phyloP scores from a whole-genome alignment of 2,329 filamentous ascomycete genomes.

The Cyphellophora attinorum region DNA sequence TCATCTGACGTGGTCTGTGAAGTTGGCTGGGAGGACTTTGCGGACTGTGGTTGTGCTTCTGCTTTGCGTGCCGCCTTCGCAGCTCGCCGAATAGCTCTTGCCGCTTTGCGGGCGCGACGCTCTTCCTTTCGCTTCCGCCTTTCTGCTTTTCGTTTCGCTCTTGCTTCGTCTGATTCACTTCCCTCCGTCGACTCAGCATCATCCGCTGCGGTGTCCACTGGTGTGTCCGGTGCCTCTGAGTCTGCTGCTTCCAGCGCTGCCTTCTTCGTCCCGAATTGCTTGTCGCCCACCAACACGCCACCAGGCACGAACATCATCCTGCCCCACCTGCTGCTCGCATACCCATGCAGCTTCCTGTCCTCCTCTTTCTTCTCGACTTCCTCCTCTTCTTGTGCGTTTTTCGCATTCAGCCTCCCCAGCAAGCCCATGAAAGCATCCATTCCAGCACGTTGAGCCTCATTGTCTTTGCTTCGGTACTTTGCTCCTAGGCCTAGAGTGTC shows the following conservation, averaged over 20 bases:
- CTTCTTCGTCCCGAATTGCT: constrained; percentile 25
- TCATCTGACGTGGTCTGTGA: not conserved
- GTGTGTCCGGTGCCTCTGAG: constrained; percentile 45
- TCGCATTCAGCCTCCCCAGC: constrained; percentile 81
- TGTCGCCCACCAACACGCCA: constrained; percentile 59
- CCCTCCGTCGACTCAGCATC: constrained; percentile 9
- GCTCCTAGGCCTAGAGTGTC: constrained; percentile 86
- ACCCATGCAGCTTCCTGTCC: constrained; percentile 62
- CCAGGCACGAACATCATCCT: constrained; percentile 78
- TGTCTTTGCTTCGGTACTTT: constrained; percentile 51
- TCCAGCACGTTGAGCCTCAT: constrained; percentile 66
- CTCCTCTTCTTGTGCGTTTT: constrained; percentile 62
- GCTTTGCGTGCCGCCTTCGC: constrained; percentile 18
- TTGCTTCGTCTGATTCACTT: constrained; percentile 9
- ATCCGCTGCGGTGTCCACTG: constrained; percentile 21
- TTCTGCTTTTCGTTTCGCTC: constrained; percentile 18
- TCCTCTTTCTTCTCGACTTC: constrained; percentile 59
- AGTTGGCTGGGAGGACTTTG: constrained; percentile 6
- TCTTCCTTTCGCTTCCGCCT: constrained; percentile 22
- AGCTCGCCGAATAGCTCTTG: constrained; percentile 22
- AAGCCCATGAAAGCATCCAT: constrained; percentile 79
- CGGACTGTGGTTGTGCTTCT: constrained; percentile 15
- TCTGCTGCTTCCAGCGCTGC: constrained; percentile 26
- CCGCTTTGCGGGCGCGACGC: constrained; percentile 20
- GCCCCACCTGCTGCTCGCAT: constrained; percentile 67